Percentiles rank a stretch among this genome's conserved stretches.
Conservation (phyloP, 441 rosid species). For the Kokia cookei region DNA sequence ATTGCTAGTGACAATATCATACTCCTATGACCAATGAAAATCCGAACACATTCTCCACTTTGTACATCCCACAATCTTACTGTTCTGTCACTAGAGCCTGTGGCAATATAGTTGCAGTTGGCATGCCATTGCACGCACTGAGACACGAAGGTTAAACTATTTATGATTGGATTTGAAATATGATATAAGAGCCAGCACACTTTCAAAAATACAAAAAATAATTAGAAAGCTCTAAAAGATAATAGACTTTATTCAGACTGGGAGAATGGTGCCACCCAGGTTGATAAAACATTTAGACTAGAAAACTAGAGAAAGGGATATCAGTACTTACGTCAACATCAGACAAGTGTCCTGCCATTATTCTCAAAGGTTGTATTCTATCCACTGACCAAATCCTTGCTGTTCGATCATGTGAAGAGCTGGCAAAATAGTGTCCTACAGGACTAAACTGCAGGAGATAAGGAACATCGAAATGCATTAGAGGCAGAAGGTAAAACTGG, state of each 20-base stretch:
- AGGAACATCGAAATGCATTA: neutral
- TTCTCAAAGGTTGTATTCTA: slow-evolving; percentile 84
- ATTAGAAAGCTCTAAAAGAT: neutral
- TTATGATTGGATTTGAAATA: neutral
- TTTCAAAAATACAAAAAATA: neutral
- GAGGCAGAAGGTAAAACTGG: neutral
- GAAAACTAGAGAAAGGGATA: slow-evolving; percentile 11
- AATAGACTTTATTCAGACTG: neutral
- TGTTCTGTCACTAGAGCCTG: slow-evolving; percentile 94
- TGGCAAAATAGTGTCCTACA: slow-evolving; percentile 93
- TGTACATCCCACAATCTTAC: slow-evolving; percentile 95
- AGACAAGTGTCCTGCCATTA: slow-evolving; percentile 97
- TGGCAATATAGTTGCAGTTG: slow-evolving; percentile 93
- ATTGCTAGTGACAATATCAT: slow-evolving; percentile 89
- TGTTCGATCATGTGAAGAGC: slow-evolving; percentile 96
- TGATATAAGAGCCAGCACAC: neutral
- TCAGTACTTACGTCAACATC: slow-evolving; percentile 87
- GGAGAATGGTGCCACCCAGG: neutral
- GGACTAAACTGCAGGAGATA: slow-evolving; percentile 82
- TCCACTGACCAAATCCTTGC: slow-evolving; percentile 97
- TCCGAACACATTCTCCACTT: slow-evolving; percentile 87
- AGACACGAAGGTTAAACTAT: slow-evolving; percentile 18
- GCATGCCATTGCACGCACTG: slow-evolving; percentile 99
- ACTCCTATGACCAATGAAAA: slow-evolving; percentile 91
- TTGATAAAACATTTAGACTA: neutral